Evolutionary conservation across 2,329 filamentous ascomycete species (phyloP).

Genomic region (Sclerotinia borealis): DNA sequence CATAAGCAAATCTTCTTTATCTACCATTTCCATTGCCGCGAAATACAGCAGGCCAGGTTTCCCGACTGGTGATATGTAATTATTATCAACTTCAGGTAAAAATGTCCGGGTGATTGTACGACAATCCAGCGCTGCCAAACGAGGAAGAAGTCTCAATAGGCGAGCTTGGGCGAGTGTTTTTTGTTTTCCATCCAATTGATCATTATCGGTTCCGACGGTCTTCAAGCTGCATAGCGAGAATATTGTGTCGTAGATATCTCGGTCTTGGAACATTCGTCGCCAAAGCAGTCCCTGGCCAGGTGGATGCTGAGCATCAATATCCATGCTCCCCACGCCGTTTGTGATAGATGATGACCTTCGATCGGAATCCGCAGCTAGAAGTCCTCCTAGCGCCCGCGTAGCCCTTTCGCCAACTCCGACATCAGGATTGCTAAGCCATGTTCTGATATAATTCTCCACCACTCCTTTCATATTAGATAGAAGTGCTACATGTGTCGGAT

Average conservation of each 20-base stretch:
- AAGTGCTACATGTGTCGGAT: constrained; percentile 44
- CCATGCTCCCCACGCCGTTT: constrained; percentile 32
- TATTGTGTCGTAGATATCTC: constrained; percentile 41
- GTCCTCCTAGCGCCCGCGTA: constrained; percentile 43
- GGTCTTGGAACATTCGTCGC: constrained; percentile 45
- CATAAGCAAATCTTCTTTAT: constrained; percentile 33
- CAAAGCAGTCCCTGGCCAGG: constrained; percentile 50
- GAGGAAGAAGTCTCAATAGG: constrained; percentile 30
- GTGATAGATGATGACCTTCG: constrained; percentile 22
- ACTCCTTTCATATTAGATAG: constrained; percentile 45
- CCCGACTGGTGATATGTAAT: constrained; percentile 17
- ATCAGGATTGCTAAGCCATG: constrained; percentile 48
- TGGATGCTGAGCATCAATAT: constrained; percentile 35
- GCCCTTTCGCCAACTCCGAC: constrained; percentile 52
- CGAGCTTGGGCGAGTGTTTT: constrained; percentile 33
- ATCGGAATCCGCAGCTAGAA: constrained; percentile 51
- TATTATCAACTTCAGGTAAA: constrained; percentile 27
- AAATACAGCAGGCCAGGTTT: constrained; percentile 30
- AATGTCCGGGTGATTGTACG: constrained; percentile 23
- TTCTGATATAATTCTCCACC: constrained; percentile 42
- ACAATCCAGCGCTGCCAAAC: constrained; percentile 29
- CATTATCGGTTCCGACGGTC: constrained; percentile 19
- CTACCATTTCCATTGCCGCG: constrained; percentile 30
- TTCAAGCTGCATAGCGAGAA: constrained; percentile 35
- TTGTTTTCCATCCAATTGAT: constrained; percentile 29